These are phyloP conservation scores for Hordeum marinum DNA, from an alignment of 176 grass and related monocot species.

Conservation along the genomic window DNA sequence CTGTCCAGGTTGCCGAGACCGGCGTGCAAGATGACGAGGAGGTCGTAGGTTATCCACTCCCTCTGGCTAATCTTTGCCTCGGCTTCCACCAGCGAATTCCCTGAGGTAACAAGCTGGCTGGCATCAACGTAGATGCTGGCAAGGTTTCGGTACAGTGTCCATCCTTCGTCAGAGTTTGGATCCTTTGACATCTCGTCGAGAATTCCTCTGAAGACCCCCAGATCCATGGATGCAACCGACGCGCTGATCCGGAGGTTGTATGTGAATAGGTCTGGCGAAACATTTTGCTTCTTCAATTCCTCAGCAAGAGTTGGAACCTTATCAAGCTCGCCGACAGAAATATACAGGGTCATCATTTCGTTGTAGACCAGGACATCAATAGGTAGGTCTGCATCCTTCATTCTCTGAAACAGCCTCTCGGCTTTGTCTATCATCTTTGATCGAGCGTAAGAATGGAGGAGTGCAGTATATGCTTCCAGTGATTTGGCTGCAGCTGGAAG, in stretches of 20 bases:
- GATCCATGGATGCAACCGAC: constrained; percentile 49
- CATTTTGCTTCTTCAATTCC: constrained; percentile 49
- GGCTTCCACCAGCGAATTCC: constrained; percentile 38
- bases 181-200: constrained; percentile 64
- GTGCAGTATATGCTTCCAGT: constrained; percentile 56
- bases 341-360: constrained; percentile 88
- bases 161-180: constrained; percentile 56
- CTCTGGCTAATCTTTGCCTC: constrained; percentile 64
- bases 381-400: constrained; percentile 47
- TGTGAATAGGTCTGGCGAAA: constrained; percentile 66
- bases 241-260: constrained; percentile 84
- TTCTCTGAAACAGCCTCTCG: constrained; percentile 58
- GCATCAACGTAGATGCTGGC: constrained; percentile 34
- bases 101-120: constrained; percentile 43
- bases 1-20: constrained; percentile 57
- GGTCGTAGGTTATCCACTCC: constrained; percentile 79
- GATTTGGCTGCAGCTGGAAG: constrained; percentile 64
- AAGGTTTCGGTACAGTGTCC: constrained; percentile 58
- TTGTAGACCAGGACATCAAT: constrained; percentile 55
- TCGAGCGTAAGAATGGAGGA: constrained; percentile 76
- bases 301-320: constrained; percentile 44
- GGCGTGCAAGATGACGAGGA: constrained; percentile 56
- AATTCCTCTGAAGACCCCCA: constrained; percentile 46
- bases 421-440: constrained; percentile 73
- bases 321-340: constrained; percentile 63